Base-by-base conservation (phyloP, 352 stramenopile species). In the Phytophthora parvispora region DNA sequence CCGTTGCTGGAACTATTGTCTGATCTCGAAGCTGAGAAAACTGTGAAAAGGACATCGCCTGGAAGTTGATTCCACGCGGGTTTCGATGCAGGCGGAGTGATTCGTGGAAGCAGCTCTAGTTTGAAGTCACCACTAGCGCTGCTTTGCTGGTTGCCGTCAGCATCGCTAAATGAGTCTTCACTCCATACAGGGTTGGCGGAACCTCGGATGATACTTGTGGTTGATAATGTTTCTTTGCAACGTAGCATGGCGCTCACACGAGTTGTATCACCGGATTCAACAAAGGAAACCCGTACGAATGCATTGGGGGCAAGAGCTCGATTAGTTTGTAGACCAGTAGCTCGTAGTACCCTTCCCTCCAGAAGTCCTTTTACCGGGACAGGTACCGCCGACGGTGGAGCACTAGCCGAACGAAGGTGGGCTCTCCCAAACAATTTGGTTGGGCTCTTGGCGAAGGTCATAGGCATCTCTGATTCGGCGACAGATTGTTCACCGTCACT, bases 21-120 rank as follows among this genome's bases (percentile, higher is more conserved):
- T 0, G 50, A 38, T 22, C 25, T 57, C 36, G 53, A 67, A 9
- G 63, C 45, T 24, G 83, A 75, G 50, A 90, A 91, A 2, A 92
- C 74, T 2, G 75, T 87, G 60, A 92, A 89, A 50, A 91, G 63
- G 3, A 94, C n/a, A 34, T 89, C 80, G 9, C 86, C 84, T 43
- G 72, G 75, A 1, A 94, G 64, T 42, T 87, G 77, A 24, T 71
- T 52, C 86, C 86, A 91, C 7, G 75, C 67, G 16, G 73, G 64
- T 32, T 69, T 65, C 13, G 58, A 75, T 25, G 54, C 56, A 48
- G 55, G 18, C 4, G 51, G 25, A 0, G 64, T 29, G 24, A 77
- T 68, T 7, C 70, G 74, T 15, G 82, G 75, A n/a, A 69, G 71
- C 8, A 92, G 40, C 22, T 85, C 75, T 28, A 93, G 74, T 28